Percentiles rank a stretch among this genome's conserved stretches.
Conservation (phyloP, 805 yeast species). For the Ogataea pilisensis region DNA sequence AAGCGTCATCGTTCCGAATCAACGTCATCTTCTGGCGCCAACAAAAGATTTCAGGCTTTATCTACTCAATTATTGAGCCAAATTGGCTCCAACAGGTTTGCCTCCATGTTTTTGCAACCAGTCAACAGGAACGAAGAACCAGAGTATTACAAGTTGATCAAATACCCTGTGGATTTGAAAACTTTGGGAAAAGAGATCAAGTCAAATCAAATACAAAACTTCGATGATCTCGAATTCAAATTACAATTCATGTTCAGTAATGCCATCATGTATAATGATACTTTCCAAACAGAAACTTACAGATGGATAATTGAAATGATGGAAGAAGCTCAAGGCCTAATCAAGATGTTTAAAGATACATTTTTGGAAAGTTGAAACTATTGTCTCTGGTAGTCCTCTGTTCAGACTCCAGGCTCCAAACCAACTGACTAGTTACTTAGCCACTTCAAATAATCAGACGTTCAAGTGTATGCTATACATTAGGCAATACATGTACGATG, state of each 20-base stretch:
- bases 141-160: constrained; percentile 56
- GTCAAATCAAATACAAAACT: constrained; percentile 48
- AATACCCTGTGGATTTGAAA: constrained; percentile 65
- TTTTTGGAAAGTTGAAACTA: neutral
- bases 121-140: constrained; percentile 68
- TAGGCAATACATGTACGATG: too few relatives aligned
- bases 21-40: constrained; percentile 21
- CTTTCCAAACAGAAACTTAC: constrained; percentile 53
- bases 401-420: too few relatives aligned
- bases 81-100: constrained; percentile 65
- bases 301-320: constrained; percentile 67
- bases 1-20: constrained; percentile 21
- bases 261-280: constrained; percentile 76
- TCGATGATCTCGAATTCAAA: constrained; percentile 58
- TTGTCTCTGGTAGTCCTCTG: too few relatives aligned
- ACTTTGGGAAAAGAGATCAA: constrained; percentile 55
- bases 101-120: constrained; percentile 69
- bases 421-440: too few relatives aligned
- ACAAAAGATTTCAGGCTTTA: constrained; percentile 56
- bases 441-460: too few relatives aligned
- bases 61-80: constrained; percentile 60
- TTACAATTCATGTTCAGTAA: constrained; percentile 77
- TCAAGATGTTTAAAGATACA: constrained; percentile 54
- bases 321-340: constrained; percentile 54
- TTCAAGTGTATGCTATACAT: too few relatives aligned